Evolutionary conservation across 805 yeast species (phyloP), one percentile per base, ranked within the genome.

Genomic region (Zygoascus ofunaensis): DNA sequence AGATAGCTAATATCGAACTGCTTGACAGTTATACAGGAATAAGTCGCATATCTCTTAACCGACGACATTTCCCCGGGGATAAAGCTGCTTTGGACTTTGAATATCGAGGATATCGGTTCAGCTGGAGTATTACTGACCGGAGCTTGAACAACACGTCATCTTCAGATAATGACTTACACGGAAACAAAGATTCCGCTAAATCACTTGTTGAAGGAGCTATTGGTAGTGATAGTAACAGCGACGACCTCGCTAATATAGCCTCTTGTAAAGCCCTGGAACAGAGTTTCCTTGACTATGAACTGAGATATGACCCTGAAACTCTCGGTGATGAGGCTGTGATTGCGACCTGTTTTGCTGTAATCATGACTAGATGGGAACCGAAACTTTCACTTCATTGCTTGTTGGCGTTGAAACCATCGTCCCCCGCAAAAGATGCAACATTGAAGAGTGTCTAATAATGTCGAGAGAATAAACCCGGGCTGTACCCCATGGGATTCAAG

Each of bases 401-500:
- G 26, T 30, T 34, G 30, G 18, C 51, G 15, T 30, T 44, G 43
- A 37, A 43, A 45, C 46, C 45, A 57, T 17, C 57, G 39, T 10
- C 54, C 42, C 3, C 61, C 62, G 37, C 56, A 56, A 36, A 45
- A 58, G 39, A 41, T 35, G 49, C 68, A 63, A 8, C 55, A 44
- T 21, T 55, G 60, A 2, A 59, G 35, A 8, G 55, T 41, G 2
- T 49, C 46, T 34, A 61, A 38, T 3, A 63, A 39, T 7, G 44
- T 32, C 7, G 7, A 39, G 47, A 21, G 46, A 44, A 1, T 20
- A 14, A 20, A 19, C 10, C 44, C 38, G 12, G 24, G 30, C 1
- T 43, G 36, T 10, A 23, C 15, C 15, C 41, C 41, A 5, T 37
- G 41, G 3, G 41, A 22, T 23, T 41, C 37, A 4, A 46, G 33